Percentiles rank a stretch among this genome's conserved stretches.
These are phyloP conservation scores for Mycena kentingensis DNA, from an alignment of 768 basidiomycete genomes.

Conservation along the genomic window DNA sequence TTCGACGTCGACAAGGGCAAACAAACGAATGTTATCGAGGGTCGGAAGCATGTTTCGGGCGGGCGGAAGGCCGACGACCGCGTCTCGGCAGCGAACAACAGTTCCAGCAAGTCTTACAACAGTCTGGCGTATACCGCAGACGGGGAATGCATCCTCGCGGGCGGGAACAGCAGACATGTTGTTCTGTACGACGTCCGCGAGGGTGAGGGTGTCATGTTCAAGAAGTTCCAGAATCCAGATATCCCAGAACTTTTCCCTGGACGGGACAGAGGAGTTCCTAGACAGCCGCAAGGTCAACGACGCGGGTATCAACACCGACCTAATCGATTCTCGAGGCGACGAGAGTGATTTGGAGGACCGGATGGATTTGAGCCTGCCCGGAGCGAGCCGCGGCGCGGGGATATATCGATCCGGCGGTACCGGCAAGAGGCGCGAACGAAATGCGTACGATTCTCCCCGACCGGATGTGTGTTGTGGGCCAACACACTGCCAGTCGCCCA, in stretches of 20 bases:
- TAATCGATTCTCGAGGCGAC: constrained; percentile 83
- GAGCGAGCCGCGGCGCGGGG: constrained; percentile 75
- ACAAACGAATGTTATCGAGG: constrained; percentile 90
- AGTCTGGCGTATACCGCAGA: constrained; percentile 94
- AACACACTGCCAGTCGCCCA: constrained; percentile 80
- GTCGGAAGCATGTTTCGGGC: constrained; percentile 90
- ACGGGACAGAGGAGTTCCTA: constrained; percentile 94
- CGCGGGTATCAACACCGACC: constrained; percentile 83
- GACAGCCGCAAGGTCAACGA: constrained; percentile 88
- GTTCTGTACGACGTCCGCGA: constrained; percentile 91
- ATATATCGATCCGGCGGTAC: constrained; percentile 85
- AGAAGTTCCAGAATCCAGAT: constrained; percentile 98
- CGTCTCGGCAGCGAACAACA: constrained; percentile 84
- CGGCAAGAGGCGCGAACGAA: constrained; percentile 90
- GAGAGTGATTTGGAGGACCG: constrained; percentile 92
- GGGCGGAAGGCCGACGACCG: constrained; percentile 91
- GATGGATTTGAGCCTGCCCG: constrained; percentile 80
- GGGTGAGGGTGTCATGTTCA: constrained; percentile 87
- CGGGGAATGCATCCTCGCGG: constrained; percentile 87
- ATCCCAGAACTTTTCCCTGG: constrained; percentile 90
- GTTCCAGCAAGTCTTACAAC: constrained; percentile 89
- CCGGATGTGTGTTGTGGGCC: constrained; percentile 90
- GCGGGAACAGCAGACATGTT: constrained; percentile 97
- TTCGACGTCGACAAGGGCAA: constrained; percentile 82
- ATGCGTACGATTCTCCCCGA: constrained; percentile 91